Conservation (phyloP, 139 green algal genomes). For the Picochlorum sp. region DNA sequence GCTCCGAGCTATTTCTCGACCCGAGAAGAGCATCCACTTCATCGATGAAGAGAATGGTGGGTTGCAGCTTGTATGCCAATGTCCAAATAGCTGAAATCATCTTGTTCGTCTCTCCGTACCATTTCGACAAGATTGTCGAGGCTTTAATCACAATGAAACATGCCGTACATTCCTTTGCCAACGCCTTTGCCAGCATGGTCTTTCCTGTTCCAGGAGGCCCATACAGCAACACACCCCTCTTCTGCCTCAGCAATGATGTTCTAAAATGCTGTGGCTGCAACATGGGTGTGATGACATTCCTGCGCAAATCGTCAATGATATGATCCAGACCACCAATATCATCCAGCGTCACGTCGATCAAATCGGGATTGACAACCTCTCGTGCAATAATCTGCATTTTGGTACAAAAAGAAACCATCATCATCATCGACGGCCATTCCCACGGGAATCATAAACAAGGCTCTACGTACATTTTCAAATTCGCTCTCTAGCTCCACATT, state of each 20-base stretch:
- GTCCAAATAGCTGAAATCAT: constrained; percentile 76
- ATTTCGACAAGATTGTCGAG: constrained; percentile 84
- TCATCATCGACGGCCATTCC: too few relatives aligned
- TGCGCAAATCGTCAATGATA: constrained; percentile 49
- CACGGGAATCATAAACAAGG: not conserved
- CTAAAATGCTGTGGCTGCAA: constrained; percentile 63
- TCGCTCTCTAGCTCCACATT: constrained; percentile 29
- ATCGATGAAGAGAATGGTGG: constrained; percentile 95
- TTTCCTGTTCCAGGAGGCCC: constrained; percentile 89
- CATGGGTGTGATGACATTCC: constrained; percentile 78
- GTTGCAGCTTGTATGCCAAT: constrained; percentile 82
- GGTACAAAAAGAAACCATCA: too few relatives aligned
- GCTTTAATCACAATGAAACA: constrained; percentile 92
- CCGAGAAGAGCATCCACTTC: constrained; percentile 91
- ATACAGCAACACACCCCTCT: constrained; percentile 84
- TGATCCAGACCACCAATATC: constrained; percentile 71
- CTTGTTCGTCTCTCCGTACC: constrained; percentile 90
- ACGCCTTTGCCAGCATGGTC: constrained; percentile 87
- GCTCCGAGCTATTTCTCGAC: constrained; percentile 61
- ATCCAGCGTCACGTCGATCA: constrained; percentile 65
- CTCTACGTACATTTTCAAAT: constrained; percentile 28
- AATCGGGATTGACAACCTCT: constrained; percentile 75
- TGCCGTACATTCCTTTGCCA: constrained; percentile 78
- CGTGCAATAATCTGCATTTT: constrained; percentile 55
- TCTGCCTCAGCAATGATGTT: constrained; percentile 67